Evolutionary conservation across 2,329 filamentous ascomycete genomes (phyloP).

Genomic region (Trichoderma sp.): DNA sequence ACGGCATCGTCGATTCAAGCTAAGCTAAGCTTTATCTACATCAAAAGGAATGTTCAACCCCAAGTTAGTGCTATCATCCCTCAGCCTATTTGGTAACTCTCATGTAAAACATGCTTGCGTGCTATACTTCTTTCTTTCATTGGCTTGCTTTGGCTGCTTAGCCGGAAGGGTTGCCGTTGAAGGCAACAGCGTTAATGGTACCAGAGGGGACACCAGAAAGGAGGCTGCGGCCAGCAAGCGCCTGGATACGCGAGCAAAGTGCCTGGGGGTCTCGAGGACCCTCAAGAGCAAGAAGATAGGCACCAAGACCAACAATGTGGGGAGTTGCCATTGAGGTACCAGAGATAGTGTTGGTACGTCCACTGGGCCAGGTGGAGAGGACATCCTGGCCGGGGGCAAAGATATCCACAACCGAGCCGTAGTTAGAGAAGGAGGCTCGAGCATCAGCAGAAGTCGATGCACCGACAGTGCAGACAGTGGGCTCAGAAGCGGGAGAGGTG

Average conservation of each 20-base stretch:
- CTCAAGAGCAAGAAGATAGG: conserved; percentile 48
- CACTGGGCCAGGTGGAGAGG: conserved; percentile 50
- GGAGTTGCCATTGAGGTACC: conserved; percentile 50
- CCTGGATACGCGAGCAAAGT: conserved; percentile 32
- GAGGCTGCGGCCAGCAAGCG: conserved; percentile 40
- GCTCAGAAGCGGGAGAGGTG: conserved; percentile 51
- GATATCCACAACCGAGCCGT: conserved; percentile 50
- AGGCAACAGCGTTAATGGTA: conserved; percentile 46
- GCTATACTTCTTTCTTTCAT: background rate
- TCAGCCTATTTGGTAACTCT: background rate
- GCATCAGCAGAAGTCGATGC: conserved; percentile 45
- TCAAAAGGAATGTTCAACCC: background rate
- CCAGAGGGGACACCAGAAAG: conserved; percentile 34
- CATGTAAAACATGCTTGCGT: background rate
- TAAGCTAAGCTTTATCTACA: conserved; percentile 1
- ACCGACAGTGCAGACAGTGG: conserved; percentile 55
- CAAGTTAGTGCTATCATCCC: background rate
- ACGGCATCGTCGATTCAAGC: background rate
- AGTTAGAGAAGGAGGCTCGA: conserved; percentile 55
- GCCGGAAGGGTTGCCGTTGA: conserved; percentile 42
- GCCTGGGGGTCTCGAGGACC: conserved; percentile 26
- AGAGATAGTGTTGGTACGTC: conserved; percentile 41
- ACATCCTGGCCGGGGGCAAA: conserved; percentile 52
- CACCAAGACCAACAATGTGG: conserved; percentile 45
- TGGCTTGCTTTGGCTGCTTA: background rate